Evolutionary conservation across 2,329 filamentous ascomycete genomes (phyloP), one percentile per base, ranked within the genome.

Genomic region (Fusarium paranaense): DNA sequence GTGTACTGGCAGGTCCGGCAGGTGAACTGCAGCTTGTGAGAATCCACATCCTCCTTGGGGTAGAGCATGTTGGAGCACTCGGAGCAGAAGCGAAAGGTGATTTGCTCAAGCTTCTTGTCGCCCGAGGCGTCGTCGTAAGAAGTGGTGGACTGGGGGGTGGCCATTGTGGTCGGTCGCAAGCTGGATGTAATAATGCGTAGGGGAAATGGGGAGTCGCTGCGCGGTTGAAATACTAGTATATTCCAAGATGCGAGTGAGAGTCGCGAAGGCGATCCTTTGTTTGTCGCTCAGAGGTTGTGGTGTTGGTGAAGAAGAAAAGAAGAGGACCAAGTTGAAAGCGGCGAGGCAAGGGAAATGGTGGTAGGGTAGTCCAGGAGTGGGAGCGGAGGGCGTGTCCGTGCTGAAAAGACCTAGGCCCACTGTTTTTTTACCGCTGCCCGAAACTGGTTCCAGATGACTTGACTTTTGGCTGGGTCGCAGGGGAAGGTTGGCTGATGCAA

Each of bases 61-160:
- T 98, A 98, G 64, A 99, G 89, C 90, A 99, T 94, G 88, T 99
- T 99, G 79, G 95, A 98, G 87, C 97, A 99, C 89, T 99, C 97
- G 78, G 95, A 95, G 87, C 97, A 99, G 89, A 99, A 99, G 80
- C 94, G 93, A 85, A 98, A 99, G 57, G 94, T 95, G 84, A 98
- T 95, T 83, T 97, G 95, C 85, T 96, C 92, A 74, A 87, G 86
- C 76, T 86, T 86, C 79, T 87, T 88, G 78, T 88, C 86, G 68
- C 80, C 83, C 60, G 81, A 80, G 25, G 81, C 80, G 73, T 79
- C 83, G 54, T 86, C 85, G 73, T 85, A 79, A 35, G 84, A 83
- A 63, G 81, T 81, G 54, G 85, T 88, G 32, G 89, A 87, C 71
- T 87, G 85, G 35, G 90, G 90, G 13, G 89, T 88, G 32, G 90